Base-by-base conservation (phyloP, 2,329 filamentous ascomycete genomes). In the Cercospora sesami region DNA sequence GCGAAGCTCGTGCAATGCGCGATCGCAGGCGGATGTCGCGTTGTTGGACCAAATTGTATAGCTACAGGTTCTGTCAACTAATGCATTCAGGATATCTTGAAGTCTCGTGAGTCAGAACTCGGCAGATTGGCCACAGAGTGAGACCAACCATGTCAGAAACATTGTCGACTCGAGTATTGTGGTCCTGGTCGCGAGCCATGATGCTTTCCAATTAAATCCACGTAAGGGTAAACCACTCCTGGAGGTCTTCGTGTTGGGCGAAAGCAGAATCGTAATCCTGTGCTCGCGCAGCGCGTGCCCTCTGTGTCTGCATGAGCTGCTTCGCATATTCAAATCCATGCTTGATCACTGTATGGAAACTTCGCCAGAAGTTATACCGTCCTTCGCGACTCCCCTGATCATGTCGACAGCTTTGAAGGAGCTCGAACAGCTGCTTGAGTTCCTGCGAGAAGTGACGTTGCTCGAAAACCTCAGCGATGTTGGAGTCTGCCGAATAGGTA, bases 311-410 rank as follows among this genome's bases (percentile, higher is more conserved):
- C 39, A 45, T 45, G 16, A 18, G 18, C 2, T 18, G 39, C 16
- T 45, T 45, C 39, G n/a, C n/a, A 45, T 45, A 45, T 45, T 45
- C 39, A 18, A 45, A 45, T 8, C 39, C 39, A 18, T 18, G 18
- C n/a, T 45, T n/a, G 2, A 72, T 63, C 2, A 67, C 67, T 1
- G 63, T 62, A 33, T 71, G 59, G 10, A 67, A 69, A 21, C 39
- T 68, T 12, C 64, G 30, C 70, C 70, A 73, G 33, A 72, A 72
- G 4, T 66, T 61, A 33, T 72, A 71, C 2, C 72, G 59, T 8
- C 72, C 71, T 62, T 69, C 64, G 10, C 71, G 62, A 63, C 72
- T 73, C 4, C 66, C 62, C 23, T 72, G 72, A 26, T 70, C 67
- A 45, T 45, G 39, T 45, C 70, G 48, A 23, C 71, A 72, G 31